Conservation (phyloP, 208 protist genomes). For the Acanthamoeba triangularis region DNA sequence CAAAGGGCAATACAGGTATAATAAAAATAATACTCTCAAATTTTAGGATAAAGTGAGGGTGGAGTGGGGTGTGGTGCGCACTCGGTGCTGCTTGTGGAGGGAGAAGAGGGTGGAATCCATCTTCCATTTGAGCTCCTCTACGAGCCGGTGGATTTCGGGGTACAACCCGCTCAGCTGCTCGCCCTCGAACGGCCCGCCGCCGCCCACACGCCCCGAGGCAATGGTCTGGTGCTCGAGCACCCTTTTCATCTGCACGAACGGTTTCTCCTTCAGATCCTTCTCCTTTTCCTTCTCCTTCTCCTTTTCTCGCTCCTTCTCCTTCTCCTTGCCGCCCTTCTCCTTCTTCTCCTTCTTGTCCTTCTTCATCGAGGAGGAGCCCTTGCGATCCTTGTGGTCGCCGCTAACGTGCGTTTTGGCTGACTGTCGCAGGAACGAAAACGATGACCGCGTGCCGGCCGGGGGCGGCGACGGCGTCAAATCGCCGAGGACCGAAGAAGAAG, state of each 20-base stretch:
- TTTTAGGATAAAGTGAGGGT: not conserved
- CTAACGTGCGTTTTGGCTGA: no score
- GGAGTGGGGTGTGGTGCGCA: not conserved
- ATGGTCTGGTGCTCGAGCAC: not conserved
- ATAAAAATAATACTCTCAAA: no score
- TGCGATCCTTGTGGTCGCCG: no score
- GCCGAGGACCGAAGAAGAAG: no score
- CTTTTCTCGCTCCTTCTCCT: no score
- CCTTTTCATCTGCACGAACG: not conserved
- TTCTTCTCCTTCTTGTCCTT: slow-evolving; percentile 40
- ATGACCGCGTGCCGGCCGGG: no score
- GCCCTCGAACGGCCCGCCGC: not conserved
- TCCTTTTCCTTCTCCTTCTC: slow-evolving; percentile 25
- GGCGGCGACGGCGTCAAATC: no score
- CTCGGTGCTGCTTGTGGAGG: not conserved
- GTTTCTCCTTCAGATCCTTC: not conserved
- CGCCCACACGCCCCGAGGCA: not conserved
- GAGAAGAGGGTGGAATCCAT: slow-evolving; percentile 41
- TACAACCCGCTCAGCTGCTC: not conserved
- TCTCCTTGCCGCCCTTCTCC: not conserved
- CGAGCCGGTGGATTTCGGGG: slow-evolving; percentile 25
- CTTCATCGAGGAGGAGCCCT: not conserved
- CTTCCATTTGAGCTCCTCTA: slow-evolving; percentile 33
- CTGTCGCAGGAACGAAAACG: no score
- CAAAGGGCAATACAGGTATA: not conserved